A percentile compares a stretch with the other conserved stretches of the same genome.
Evolutionary conservation across 2,329 filamentous ascomycete genomes (phyloP).

Genomic region (Thyridium curvatum): DNA sequence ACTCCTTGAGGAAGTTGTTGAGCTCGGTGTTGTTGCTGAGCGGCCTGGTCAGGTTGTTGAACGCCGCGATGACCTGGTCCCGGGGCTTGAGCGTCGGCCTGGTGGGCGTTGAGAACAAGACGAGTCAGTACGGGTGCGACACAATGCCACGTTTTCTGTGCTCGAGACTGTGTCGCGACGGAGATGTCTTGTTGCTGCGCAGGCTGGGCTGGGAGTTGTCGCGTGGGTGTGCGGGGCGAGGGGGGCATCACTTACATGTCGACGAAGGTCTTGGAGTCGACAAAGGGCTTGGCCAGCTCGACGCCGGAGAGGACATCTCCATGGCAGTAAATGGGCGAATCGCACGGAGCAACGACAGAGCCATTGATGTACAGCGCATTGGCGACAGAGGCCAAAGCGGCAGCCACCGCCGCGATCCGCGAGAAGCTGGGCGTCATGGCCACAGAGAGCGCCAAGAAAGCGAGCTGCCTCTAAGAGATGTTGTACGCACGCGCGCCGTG

Average conservation of each 20-base stretch:
- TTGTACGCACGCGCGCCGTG: background rate
- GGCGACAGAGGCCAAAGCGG: slow-evolving; percentile 19
- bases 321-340: slow-evolving; percentile 62
- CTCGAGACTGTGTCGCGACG: background rate
- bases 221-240: no score
- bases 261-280: slow-evolving; percentile 66
- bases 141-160: background rate
- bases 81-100: slow-evolving; percentile 56
- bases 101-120: background rate
- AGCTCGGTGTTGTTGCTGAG: slow-evolving; percentile 58
- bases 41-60: slow-evolving; percentile 52
- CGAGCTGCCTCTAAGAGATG: slow-evolving; percentile 1
- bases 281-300: slow-evolving; percentile 56
- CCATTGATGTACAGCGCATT: slow-evolving; percentile 53
- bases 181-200: no score
- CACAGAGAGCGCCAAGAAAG: slow-evolving; percentile 6
- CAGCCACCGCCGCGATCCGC: slow-evolving; percentile 18
- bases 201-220: no score
- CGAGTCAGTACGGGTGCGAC: slow-evolving; percentile 9
- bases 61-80: slow-evolving; percentile 56
- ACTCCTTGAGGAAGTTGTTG: slow-evolving; percentile 52
- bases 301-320: slow-evolving; percentile 57
- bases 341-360: slow-evolving; percentile 55
- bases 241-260: slow-evolving; percentile 49
- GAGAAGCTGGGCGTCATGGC: no score